Conservation (phyloP, 306 rosid genomes). For the Albizia julibrissin region DNA sequence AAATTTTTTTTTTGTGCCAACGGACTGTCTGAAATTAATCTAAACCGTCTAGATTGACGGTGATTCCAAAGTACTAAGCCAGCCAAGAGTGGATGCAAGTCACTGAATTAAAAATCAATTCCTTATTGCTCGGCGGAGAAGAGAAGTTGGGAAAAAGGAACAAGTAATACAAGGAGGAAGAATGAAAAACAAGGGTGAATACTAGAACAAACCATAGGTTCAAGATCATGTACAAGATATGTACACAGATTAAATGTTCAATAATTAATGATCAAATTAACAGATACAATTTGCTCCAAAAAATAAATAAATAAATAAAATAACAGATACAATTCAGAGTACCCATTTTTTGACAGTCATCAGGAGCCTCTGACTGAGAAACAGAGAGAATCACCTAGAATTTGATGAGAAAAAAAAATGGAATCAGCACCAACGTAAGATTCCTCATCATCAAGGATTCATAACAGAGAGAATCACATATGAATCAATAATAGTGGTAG, state of each 20-base stretch:
- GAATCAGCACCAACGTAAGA: background rate
- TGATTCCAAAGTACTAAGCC: background rate
- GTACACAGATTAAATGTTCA: background rate
- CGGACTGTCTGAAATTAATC: no score
- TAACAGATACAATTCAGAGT: background rate
- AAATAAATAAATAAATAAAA: no score
- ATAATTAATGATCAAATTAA: slow-evolving; percentile 5
- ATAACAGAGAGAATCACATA: background rate
- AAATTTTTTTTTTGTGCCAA: no score
- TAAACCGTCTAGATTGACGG: no score
- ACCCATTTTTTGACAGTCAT: background rate
- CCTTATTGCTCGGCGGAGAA: background rate
- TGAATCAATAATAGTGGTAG: background rate
- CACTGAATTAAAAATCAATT: background rate
- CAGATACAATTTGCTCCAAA: no score
- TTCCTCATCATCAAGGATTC: background rate
- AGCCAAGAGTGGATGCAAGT: background rate
- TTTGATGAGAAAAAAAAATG: background rate
- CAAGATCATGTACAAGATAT: background rate
- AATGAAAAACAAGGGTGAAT: background rate
- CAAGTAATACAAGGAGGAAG: background rate
- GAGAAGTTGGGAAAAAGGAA: background rate
- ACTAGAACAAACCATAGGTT: background rate
- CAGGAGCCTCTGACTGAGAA: slow-evolving; percentile 9
- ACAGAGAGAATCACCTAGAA: slow-evolving; percentile 4